Base-by-base conservation (phyloP, 2,329 filamentous ascomycete species). In the Aspergillus piperis region DNA sequence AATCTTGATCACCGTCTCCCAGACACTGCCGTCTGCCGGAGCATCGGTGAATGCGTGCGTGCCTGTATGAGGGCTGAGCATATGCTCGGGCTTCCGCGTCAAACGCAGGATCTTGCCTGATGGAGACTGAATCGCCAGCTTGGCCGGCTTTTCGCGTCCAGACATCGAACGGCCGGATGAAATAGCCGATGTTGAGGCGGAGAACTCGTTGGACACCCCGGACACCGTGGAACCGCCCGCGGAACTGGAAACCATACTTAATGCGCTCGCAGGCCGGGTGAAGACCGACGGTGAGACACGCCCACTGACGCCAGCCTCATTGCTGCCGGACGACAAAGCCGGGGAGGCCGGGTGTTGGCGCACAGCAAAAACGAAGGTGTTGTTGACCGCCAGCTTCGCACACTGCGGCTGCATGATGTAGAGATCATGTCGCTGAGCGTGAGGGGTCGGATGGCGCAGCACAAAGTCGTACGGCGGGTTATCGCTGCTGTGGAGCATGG, bases 371-470 rank as follows among this genome's bases (percentile, higher is more conserved):
- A 99, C 94, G 72, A 97, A 99, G 0, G 95, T 99, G 74, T 99
- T 98, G 80, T 98, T 97, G 58, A 96, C 83, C 1, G 92, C 93
- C 27, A 99, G 82, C 25, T 88, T 87, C 65, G 89, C 85, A 74
- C 95, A 99, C 76, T 99, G 96, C 1, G 96, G 95, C 73, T 98
- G 95, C 48, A 93, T 91, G 64, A 99, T 91, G 75, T 99, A 99
- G 60, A 99, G 88, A 73, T 99, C 95, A 75, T 99, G 93, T 44
- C 94, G 87, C 72, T 96, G 92, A n/a, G 95, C 95, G 75, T 99
- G 95, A 8, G 95, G 95, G 2, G 95, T 99, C 7, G 96, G 96
- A 74, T 99, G 95, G 4, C 95, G 87, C 41, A 89, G 90, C 49
- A 97, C 84, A 76, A 98, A 99, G 61, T 96, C 92, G 75, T 96